These are phyloP conservation scores for Aspergillus bridgeri DNA, from an alignment of 495 filamentous ascomycete species.

Conservation along the genomic window DNA sequence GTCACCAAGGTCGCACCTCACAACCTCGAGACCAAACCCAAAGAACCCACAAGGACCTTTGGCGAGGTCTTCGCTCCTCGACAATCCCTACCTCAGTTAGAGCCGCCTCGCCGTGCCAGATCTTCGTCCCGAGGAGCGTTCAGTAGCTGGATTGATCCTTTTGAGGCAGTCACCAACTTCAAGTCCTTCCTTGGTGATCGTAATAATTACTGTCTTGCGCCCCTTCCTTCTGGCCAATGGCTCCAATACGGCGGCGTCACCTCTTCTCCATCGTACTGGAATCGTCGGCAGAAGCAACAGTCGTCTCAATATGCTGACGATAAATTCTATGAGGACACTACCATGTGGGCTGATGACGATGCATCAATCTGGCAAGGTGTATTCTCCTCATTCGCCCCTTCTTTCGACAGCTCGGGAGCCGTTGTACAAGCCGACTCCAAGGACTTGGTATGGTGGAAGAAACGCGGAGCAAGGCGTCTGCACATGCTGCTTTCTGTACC, in stretches of 20 bases:
- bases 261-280: conserved; percentile 41
- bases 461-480: conserved; percentile 61
- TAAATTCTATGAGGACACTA: conserved; percentile 28
- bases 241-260: conserved; percentile 43
- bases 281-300: conserved; percentile 38
- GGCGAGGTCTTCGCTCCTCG: conserved; percentile 80
- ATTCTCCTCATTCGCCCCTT: conserved; percentile 86
- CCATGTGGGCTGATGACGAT: conserved; percentile 34
- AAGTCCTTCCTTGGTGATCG: conserved; percentile 36
- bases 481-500: conserved; percentile 47
- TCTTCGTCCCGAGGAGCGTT: conserved; percentile 26
- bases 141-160: conserved; percentile 39
- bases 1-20: conserved; percentile 64
- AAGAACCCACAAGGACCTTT: conserved; percentile 58
- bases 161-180: conserved; percentile 38
- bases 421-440: conserved; percentile 68
- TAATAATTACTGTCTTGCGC: conserved; percentile 40
- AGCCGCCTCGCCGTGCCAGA: conserved; percentile 54
- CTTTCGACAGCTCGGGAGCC: conserved; percentile 72
- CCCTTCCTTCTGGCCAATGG: conserved; percentile 41
- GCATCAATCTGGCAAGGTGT: conserved; percentile 69
- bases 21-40: conserved; percentile 36
- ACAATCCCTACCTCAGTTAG: conserved; percentile 58
- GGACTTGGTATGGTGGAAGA: conserved; percentile 83
- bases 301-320: conserved; percentile 16